Evolutionary conservation across 106 monocot species (phyloP).

Genomic region (Amphibolis antarctica): DNA sequence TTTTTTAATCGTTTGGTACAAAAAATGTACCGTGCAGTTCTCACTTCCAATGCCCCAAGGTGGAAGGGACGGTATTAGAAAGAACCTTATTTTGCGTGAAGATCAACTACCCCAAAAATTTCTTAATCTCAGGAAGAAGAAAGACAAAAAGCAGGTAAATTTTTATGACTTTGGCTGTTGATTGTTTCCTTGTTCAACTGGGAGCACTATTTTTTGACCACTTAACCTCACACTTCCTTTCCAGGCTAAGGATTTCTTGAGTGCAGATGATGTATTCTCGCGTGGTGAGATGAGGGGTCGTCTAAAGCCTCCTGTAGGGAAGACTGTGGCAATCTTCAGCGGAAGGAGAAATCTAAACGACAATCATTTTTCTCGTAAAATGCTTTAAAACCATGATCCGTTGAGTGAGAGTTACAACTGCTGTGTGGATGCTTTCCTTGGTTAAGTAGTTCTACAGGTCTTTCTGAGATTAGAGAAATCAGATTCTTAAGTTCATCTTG

Average conservation of each 20-base stretch:
- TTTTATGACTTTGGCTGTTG: not conserved
- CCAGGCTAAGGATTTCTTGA: constrained; percentile 67
- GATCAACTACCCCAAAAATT: constrained; percentile 87
- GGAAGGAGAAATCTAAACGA: constrained; percentile 96
- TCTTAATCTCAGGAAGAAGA: constrained; percentile 75
- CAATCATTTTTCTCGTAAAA: constrained; percentile 69
- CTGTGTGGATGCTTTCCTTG: too few relatives aligned
- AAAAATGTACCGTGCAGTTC: constrained; percentile 38
- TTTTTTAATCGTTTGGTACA: too few relatives aligned
- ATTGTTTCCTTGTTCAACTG: not conserved
- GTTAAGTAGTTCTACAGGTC: too few relatives aligned
- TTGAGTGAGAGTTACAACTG: too few relatives aligned
- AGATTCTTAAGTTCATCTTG: too few relatives aligned
- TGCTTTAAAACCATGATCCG: constrained; percentile 9
- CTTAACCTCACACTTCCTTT: constrained; percentile 6
- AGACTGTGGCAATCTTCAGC: constrained; percentile 60
- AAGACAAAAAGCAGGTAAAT: constrained; percentile 48
- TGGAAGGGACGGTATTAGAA: constrained; percentile 79
- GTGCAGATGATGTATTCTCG: constrained; percentile 60
- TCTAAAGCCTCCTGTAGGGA: constrained; percentile 82
- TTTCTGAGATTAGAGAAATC: too few relatives aligned
- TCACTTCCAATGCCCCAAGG: constrained; percentile 96
- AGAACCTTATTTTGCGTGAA: constrained; percentile 79
- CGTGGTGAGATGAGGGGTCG: constrained; percentile 56
- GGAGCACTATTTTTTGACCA: not conserved